Evolutionary conservation across 176 grass and related monocot genomes (phyloP).

Genomic region (Hyparrhenia diplandra): DNA sequence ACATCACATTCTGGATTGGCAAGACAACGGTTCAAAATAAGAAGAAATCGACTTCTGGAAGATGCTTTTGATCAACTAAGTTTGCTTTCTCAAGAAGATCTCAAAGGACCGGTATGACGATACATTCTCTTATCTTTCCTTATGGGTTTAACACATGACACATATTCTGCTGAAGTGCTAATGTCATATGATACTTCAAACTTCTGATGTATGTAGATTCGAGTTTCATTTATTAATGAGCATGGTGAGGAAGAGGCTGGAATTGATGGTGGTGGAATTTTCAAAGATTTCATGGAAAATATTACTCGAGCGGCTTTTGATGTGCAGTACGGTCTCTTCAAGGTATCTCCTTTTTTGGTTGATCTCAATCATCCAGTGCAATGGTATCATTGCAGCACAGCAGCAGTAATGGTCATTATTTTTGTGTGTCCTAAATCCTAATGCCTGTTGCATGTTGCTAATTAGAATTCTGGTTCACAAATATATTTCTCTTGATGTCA

Average conservation of each 20-base stretch:
- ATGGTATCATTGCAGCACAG: neutral
- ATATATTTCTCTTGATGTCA: neutral
- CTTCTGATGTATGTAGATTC: constrained; percentile 63
- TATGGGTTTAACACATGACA: neutral
- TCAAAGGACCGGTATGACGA: constrained; percentile 76
- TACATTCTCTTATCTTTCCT: constrained; percentile 6
- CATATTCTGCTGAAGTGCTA: constrained; percentile 2
- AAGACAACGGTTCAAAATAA: constrained; percentile 87
- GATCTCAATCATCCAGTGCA: constrained; percentile 4
- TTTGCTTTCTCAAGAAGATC: constrained; percentile 79
- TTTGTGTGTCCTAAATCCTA: neutral
- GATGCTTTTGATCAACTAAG: constrained; percentile 92
- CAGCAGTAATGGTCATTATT: neutral
- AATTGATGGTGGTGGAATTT: constrained; percentile 98
- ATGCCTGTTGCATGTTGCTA: neutral
- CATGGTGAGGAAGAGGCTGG: constrained; percentile 93
- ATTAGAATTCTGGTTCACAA: neutral
- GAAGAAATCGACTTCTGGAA: constrained; percentile 93
- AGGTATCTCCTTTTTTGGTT: constrained; percentile 49
- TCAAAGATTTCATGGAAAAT: constrained; percentile 99
- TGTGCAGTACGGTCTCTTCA: constrained; percentile 91
- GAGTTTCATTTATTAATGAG: constrained; percentile 84
- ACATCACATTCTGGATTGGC: constrained; percentile 57
- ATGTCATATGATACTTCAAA: constrained; percentile 18
- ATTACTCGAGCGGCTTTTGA: constrained; percentile 96